Evolutionary conservation across 2,329 filamentous ascomycete genomes (phyloP).

Genomic region (Fusarium sp.): DNA sequence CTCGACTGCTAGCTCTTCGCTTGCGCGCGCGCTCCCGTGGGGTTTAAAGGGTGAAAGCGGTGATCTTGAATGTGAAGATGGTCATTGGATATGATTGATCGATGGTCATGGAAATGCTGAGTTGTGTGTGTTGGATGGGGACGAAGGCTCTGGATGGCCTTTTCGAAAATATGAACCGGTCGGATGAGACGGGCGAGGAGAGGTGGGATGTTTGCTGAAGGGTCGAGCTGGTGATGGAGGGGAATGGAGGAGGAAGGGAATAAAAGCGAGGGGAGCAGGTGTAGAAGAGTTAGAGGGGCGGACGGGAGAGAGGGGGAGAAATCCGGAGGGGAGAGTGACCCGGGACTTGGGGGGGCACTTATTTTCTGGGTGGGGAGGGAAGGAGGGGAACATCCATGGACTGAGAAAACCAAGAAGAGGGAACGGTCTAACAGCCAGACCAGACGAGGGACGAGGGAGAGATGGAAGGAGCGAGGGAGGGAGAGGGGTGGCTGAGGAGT

Average conservation of each 20-base stretch:
- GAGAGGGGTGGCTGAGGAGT: conserved; percentile 52
- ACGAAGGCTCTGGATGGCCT: conserved; percentile 52
- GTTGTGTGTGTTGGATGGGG: conserved; percentile 43
- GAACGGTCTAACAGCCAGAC: conserved; percentile 21
- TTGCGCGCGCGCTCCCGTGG: conserved; percentile 75
- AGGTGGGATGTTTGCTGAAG: conserved; percentile 46
- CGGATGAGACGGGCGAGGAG: conserved; percentile 49
- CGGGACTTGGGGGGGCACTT: conserved; percentile 36
- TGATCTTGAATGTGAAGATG: conserved; percentile 63
- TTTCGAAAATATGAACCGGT: conserved; percentile 43
- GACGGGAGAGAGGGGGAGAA: conserved; percentile 45
- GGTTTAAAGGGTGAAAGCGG: conserved; percentile 77
- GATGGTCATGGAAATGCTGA: conserved; percentile 59
- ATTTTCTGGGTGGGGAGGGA: too few relatives aligned
- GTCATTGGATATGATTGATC: conserved; percentile 65
- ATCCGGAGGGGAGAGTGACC: conserved; percentile 46
- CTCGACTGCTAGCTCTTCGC: conserved; percentile 63
- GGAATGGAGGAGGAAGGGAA: conserved; percentile 47
- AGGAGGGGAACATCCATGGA: too few relatives aligned
- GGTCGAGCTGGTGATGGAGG: conserved; percentile 43
- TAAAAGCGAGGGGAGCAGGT: conserved; percentile 48
- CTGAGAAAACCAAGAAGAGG: too few relatives aligned
- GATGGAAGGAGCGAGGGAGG: conserved; percentile 33
- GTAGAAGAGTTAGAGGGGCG: conserved; percentile 49
- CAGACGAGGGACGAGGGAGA: conserved; percentile 14